Conservation (phyloP, 352 stramenopile genomes). For the Phytophthora palmivora region DNA sequence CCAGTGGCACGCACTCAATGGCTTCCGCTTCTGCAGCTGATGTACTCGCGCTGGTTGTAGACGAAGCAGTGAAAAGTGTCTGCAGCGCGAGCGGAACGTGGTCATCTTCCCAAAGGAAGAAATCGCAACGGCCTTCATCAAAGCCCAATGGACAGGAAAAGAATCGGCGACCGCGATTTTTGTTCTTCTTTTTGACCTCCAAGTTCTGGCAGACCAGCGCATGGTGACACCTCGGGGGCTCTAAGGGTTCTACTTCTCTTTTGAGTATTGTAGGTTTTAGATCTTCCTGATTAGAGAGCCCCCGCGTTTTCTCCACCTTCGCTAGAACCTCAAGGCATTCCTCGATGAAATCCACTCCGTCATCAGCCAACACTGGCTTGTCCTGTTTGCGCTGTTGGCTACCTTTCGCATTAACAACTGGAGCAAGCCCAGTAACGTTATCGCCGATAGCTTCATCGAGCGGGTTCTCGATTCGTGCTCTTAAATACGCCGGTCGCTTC, state of each 20-base stretch:
- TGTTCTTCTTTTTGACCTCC: constrained; percentile 88
- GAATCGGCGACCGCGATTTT: constrained; percentile 77
- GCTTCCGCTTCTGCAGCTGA: constrained; percentile 31
- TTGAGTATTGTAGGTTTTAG: not conserved
- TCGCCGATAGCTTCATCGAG: constrained; percentile 31
- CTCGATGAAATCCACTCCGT: constrained; percentile 82
- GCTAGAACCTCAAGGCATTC: constrained; percentile 74
- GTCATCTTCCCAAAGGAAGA: constrained; percentile 87
- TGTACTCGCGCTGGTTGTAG: constrained; percentile 8
- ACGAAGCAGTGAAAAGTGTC: constrained; percentile 49
- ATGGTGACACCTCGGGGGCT: constrained; percentile 72
- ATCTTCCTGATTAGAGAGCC: constrained; percentile 4
- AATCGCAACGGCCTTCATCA: constrained; percentile 85
- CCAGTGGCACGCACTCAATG: constrained; percentile 57
- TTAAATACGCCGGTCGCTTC: constrained; percentile 75
- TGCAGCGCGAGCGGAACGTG: constrained; percentile 69
- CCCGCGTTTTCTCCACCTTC: constrained; percentile 37
- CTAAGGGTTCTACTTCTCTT: constrained; percentile 22
- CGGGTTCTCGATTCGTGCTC: constrained; percentile 37
- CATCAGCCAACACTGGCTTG: constrained; percentile 36
- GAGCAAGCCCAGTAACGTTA: constrained; percentile 17
- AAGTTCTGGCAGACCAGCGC: constrained; percentile 62
- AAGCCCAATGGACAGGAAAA: constrained; percentile 75
- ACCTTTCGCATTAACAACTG: constrained; percentile 34
- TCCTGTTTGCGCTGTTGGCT: constrained; percentile 40